These are phyloP conservation scores for Cladosporium sphaerospermum DNA, from an alignment of 2,329 filamentous ascomycete species.

Conservation along the genomic window DNA sequence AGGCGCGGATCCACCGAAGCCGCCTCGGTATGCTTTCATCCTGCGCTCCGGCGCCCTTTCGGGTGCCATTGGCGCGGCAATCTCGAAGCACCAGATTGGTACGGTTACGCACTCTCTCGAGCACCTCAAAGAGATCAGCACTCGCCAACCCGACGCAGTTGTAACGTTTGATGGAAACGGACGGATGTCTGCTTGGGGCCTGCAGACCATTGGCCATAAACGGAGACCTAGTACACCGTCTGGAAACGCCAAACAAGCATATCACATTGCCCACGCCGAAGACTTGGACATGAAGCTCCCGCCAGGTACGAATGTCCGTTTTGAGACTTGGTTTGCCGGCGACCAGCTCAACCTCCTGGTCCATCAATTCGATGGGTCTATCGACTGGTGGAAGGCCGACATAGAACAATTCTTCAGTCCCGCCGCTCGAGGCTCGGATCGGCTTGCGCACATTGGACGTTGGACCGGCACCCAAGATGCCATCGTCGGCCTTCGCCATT, in stretches of 20 bases:
- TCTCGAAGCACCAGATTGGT: slow-evolving; percentile 31
- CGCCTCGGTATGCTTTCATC: slow-evolving; percentile 66
- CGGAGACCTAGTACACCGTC: slow-evolving; percentile 36
- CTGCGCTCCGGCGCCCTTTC: slow-evolving; percentile 77
- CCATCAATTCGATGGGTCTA: slow-evolving; percentile 78
- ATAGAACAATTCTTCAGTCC: slow-evolving; percentile 78
- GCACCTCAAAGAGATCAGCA: slow-evolving; percentile 79
- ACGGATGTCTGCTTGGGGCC: slow-evolving; percentile 83
- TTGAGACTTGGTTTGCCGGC: slow-evolving; percentile 25
- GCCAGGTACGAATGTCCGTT: slow-evolving; percentile 16
- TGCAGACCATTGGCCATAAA: slow-evolving; percentile 77
- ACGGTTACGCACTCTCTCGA: slow-evolving; percentile 67
- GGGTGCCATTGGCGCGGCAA: slow-evolving; percentile 54
- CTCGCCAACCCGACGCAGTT: slow-evolving; percentile 79
- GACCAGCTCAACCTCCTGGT: slow-evolving; percentile 51
- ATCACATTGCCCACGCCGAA: slow-evolving; percentile 77
- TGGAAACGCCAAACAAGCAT: slow-evolving; percentile 54
- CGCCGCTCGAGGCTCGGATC: slow-evolving; percentile 19
- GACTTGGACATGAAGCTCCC: slow-evolving; percentile 35
- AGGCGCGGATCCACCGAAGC: slow-evolving; percentile 5
- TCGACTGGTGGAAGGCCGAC: slow-evolving; percentile 74
- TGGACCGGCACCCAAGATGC: neutral
- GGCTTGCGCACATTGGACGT: slow-evolving; percentile 11
- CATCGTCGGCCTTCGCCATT: neutral
- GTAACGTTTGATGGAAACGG: slow-evolving; percentile 78